Conservation (phyloP, 495 filamentous ascomycete species). For the Astrothelium subdiscretum region DNA sequence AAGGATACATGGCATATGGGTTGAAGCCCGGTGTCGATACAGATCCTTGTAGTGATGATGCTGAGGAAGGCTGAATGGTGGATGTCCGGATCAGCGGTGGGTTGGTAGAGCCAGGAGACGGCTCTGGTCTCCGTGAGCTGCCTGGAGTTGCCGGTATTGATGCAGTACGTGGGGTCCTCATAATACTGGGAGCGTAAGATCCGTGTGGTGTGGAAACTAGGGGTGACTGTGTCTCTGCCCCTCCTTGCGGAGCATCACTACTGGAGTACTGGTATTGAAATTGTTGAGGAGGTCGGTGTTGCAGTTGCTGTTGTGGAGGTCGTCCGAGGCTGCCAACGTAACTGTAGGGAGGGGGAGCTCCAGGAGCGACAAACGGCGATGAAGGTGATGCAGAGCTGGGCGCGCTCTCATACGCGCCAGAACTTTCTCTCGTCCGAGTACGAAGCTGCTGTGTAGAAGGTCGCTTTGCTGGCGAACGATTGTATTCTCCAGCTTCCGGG, state of each 20-base stretch:
- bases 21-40: constrained; percentile 47
- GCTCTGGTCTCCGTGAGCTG: constrained; percentile 28
- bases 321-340: constrained; percentile 18
- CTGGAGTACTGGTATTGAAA: constrained; percentile 7
- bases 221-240: constrained; percentile 8
- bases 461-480: constrained; percentile 35
- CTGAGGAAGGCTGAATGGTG: constrained; percentile 50
- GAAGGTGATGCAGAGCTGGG: constrained; percentile 22
- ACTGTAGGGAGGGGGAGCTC: constrained; percentile 15
- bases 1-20: constrained; percentile 72
- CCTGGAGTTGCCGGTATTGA: constrained; percentile 27
- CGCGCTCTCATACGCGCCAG: constrained; percentile 29
- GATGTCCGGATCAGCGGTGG: constrained; percentile 76
- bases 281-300: constrained; percentile 8
- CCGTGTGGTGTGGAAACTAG: constrained; percentile 6
- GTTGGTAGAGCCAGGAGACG: constrained; percentile 38
- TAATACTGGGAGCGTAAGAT: constrained; percentile 25
- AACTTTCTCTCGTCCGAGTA: constrained; percentile 27
- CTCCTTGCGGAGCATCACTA: constrained; percentile 5
- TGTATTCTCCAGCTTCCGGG: constrained; percentile 33
- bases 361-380: constrained; percentile 13
- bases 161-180: constrained; percentile 26
- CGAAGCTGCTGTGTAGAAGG: constrained; percentile 31
- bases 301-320: constrained; percentile 10
- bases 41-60: constrained; percentile 27